Base-by-base conservation (phyloP, 345 rosid species). In the Acer campestre region DNA sequence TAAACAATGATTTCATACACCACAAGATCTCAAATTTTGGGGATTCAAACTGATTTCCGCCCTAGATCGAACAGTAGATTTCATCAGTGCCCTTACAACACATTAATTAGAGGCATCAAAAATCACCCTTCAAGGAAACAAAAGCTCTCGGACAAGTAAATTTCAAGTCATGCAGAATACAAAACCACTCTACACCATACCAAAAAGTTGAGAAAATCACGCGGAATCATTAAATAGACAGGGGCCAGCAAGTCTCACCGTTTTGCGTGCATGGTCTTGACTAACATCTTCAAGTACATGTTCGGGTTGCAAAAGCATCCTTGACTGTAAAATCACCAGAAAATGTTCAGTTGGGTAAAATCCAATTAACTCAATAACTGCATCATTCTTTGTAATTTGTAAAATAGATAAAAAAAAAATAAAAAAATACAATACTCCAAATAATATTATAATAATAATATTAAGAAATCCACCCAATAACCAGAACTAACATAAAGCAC, bases 251-350 rank as follows among this genome's bases (percentile, higher is more conserved):
- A 10, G 44, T 77, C 83, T 79, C 79, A 91, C 98, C 82, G 98
- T 92, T 84, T 93, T 93, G 71, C 89, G 95, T 51, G 98, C 98
- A 78, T 95, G 98, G 75, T 95, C 97, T 85, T 93, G 97, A 71
- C 97, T 95, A 78, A 93, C 97, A 88, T 93, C 98, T 81, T 95
- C 92, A 81, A 93, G 91, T 6, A 95, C 93, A 80, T 88, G 92
- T 75, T 91, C 98, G 69, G 98, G 95, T 70, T 89, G 90, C 81
- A 94, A 83, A 79, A 93, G 93, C 92, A 87, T 86, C 90, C 93
- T 91, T 56, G 97, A 91, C 98, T 94, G 87, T 72, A 65, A 65
- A 48, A 56, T 31, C 38, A 62, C 44, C 53, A 56, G 16, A 79
- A 66, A 58, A 64, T 12, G 14, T 79, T 63, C 51, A 80, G 44